phyloP scores from a whole-genome alignment of 2,329 filamentous ascomycete species.

The Sporothrix brasiliensis region DNA sequence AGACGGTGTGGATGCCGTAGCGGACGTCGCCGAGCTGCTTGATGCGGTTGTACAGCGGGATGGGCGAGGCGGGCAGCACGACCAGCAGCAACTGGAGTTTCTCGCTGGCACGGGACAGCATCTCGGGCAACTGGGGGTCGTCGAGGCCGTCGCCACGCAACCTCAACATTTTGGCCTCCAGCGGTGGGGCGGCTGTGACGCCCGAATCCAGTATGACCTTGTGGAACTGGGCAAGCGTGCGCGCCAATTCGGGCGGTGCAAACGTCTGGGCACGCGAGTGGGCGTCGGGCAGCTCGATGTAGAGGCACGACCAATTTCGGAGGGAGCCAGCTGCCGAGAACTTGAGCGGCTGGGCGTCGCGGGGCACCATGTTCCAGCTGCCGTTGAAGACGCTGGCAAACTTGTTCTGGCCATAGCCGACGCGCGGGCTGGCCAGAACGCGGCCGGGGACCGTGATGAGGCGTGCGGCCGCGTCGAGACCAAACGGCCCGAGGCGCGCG shows the following conservation, averaged over 20 bases:
- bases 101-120: slow-evolving; percentile 3
- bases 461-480: slow-evolving; percentile 49
- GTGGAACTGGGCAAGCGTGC: slow-evolving; percentile 19
- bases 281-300: slow-evolving; percentile 32
- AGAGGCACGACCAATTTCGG: slow-evolving; percentile 47
- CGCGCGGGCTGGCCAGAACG: slow-evolving; percentile 49
- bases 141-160: slow-evolving; percentile 9
- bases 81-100: slow-evolving; percentile 51
- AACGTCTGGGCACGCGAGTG: background rate
- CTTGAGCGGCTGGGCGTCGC: slow-evolving; percentile 42
- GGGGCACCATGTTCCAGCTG: slow-evolving; percentile 60
- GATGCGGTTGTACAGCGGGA: slow-evolving; percentile 57
- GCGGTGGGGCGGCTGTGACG: slow-evolving; percentile 21
- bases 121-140: slow-evolving; percentile 25
- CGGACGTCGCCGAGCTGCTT: slow-evolving; percentile 61
- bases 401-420: slow-evolving; percentile 54
- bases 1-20: slow-evolving; percentile 63
- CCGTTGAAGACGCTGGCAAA: slow-evolving; percentile 43
- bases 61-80: slow-evolving; percentile 49
- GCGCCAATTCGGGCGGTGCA: background rate
- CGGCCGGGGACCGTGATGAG: slow-evolving; percentile 67
- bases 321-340: slow-evolving; percentile 52
- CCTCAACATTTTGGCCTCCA: background rate
- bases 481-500: slow-evolving; percentile 49
- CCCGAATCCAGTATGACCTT: slow-evolving; percentile 31